These are phyloP conservation scores for Sarocladium kiliense DNA, from an alignment of 2,329 filamentous ascomycete species.

Conservation along the genomic window DNA sequence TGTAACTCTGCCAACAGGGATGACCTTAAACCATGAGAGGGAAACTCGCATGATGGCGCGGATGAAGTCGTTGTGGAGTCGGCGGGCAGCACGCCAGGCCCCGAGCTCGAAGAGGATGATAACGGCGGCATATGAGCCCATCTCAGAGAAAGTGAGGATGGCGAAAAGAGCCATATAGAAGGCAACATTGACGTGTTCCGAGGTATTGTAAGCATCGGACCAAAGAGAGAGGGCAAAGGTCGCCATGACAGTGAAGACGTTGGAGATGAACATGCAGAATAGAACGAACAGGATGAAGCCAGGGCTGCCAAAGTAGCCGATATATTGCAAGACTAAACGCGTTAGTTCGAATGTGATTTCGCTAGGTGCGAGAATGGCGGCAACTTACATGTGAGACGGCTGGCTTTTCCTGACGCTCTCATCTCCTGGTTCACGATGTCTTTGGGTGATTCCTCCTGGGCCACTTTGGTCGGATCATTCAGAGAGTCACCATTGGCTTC, in stretches of 20 bases:
- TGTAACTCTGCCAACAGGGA: slow-evolving; percentile 46
- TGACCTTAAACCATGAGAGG: slow-evolving; percentile 51
- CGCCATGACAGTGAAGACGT: slow-evolving; percentile 35
- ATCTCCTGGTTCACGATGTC: slow-evolving; percentile 44
- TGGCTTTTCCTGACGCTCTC: slow-evolving; percentile 38
- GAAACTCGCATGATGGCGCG: slow-evolving; percentile 47
- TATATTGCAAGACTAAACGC: slow-evolving; percentile 40
- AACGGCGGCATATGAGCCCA: slow-evolving; percentile 34
- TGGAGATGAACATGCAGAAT: slow-evolving; percentile 32
- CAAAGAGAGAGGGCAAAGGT: slow-evolving; percentile 47
- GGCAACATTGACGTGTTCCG: slow-evolving; percentile 33
- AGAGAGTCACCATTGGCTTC: slow-evolving; percentile 22
- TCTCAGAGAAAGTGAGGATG: slow-evolving; percentile 36
- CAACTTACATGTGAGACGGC: slow-evolving; percentile 39
- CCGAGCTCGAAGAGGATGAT: slow-evolving; percentile 48
- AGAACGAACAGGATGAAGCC: slow-evolving; percentile 35
- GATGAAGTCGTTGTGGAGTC: slow-evolving; percentile 48
- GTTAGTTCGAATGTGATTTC: no score
- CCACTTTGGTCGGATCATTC: slow-evolving; percentile 26
- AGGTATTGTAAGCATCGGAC: slow-evolving; percentile 45
- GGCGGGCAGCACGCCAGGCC: slow-evolving; percentile 50
- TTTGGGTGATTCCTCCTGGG: slow-evolving; percentile 29
- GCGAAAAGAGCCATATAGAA: slow-evolving; percentile 52
- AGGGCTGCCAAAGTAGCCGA: slow-evolving; percentile 44
- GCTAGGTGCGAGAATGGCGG: no score